Base-by-base conservation (phyloP, 2,329 filamentous ascomycete genomes). In the Colletotrichum sp. region DNA sequence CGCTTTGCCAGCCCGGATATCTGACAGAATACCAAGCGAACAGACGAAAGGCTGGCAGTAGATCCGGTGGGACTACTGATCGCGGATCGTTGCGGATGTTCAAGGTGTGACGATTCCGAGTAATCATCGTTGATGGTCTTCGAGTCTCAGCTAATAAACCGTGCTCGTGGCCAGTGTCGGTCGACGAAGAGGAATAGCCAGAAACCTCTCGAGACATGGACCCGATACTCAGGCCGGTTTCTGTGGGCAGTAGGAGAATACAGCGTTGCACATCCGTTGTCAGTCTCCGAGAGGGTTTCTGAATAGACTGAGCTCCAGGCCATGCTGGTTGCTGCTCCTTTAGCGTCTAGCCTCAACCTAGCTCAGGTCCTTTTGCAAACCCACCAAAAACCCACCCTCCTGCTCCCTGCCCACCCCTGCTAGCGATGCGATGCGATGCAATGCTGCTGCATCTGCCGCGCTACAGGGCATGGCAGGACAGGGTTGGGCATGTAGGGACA, bases 341-440 rank as follows among this genome's bases (percentile, higher is more conserved):
- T 76, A 71, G 73, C 70, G 73, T 64, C 71, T 71, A 75, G 71
- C 71, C 71, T 75, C 71, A 63, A 71, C 71, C 75, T 77, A 75
- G 75, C 71, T 77, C 75, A 77, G 75, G 75, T 77, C 75, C 75
- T 77, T 77, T 77, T 77, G 75, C 71, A 77, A 77, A 77, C 71
- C 74, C 71, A 76, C 74, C 71, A 76, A 63, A 36, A 76, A 76
- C 44, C 70, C 73, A 76, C 73, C 70, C 68, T 66, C 44, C 62
- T 72, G 52, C 69, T 57, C 55, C 55, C 28, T 76, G 70, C n/a
- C 32, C 7, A 32, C 55, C 73, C 70, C 57, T 76, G 70, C 75
- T 66, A 75, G 71, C 66, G 15, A 66, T 52, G 62, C 71, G 71
- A 71, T 77, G 75, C 75, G 75, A 71, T 77, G 75, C 75, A 70